phyloP scores from a whole-genome alignment of 345 rosid genomes.

The Citrus inodora region DNA sequence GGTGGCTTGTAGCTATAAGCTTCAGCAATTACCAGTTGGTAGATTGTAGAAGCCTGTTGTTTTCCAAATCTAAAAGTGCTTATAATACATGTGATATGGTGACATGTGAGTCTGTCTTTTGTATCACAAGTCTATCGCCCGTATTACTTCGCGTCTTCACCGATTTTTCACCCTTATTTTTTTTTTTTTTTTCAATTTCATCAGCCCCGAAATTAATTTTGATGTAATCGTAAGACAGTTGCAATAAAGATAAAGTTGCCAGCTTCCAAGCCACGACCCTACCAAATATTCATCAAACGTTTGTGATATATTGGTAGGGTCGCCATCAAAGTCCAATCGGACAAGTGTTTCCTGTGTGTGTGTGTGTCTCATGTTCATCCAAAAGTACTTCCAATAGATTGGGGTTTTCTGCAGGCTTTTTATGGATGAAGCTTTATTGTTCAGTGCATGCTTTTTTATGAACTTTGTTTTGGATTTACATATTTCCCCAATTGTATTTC shows the following conservation, averaged over 20 bases:
- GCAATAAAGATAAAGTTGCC: neutral
- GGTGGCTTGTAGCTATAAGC: neutral
- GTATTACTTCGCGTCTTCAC: neutral
- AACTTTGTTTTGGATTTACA: too few species aligned
- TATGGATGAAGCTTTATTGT: neutral
- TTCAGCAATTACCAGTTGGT: neutral
- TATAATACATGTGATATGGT: neutral
- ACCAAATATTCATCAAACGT: neutral
- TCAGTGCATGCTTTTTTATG: neutral
- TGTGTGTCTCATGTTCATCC: neutral
- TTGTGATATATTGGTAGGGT: neutral
- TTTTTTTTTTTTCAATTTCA: neutral
- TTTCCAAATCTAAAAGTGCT: conserved; percentile 1
- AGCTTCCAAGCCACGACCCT: neutral
- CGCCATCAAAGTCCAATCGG: neutral
- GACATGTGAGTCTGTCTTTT: conserved; percentile 6
- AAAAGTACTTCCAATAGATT: neutral
- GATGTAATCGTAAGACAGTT: neutral
- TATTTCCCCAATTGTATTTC: neutral
- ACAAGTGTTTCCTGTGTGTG: neutral
- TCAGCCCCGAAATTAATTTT: neutral
- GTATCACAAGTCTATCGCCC: neutral
- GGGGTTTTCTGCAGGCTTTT: neutral
- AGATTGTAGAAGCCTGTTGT: neutral
- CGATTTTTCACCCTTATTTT: neutral